Conservation (phyloP, 768 basidiomycete genomes). For the Jaapia argillacea region DNA sequence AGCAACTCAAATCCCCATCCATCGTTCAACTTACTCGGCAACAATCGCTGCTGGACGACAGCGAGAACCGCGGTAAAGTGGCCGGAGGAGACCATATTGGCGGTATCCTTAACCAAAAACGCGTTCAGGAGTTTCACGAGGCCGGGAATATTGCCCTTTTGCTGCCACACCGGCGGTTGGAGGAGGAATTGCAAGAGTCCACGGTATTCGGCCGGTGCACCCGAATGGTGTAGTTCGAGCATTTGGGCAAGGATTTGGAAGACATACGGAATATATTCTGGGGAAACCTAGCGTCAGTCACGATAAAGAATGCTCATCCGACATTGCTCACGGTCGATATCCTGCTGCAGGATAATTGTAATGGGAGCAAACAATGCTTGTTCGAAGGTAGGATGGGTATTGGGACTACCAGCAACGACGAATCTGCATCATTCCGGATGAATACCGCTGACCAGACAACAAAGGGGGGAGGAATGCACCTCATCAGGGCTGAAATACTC, state of each 20-base stretch:
- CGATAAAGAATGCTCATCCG: background rate
- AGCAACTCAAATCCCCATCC: constrained; percentile 87
- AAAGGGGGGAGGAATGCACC: constrained; percentile 34
- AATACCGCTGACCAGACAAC: background rate
- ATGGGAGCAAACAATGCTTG: constrained; percentile 77
- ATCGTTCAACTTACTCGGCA: constrained; percentile 84
- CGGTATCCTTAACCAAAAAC: constrained; percentile 64
- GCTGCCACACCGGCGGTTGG: constrained; percentile 82
- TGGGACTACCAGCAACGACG: constrained; percentile 59
- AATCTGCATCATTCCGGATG: constrained; percentile 44
- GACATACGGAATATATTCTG: constrained; percentile 95
- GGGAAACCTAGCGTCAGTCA: background rate
- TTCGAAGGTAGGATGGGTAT: constrained; percentile 70
- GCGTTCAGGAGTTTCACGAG: constrained; percentile 83
- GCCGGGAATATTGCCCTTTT: constrained; percentile 91
- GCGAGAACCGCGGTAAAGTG: constrained; percentile 77
- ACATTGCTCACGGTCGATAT: constrained; percentile 71
- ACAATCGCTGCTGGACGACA: constrained; percentile 82
- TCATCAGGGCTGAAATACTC: constrained; percentile 86
- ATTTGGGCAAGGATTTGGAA: constrained; percentile 97
- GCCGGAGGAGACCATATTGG: constrained; percentile 53
- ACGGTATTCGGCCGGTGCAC: constrained; percentile 71
- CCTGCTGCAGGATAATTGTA: constrained; percentile 80
- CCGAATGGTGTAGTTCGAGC: constrained; percentile 65
- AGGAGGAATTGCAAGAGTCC: constrained; percentile 74